Base-by-base conservation (phyloP, 805 yeast genomes). In the Saturnispora sekii region DNA sequence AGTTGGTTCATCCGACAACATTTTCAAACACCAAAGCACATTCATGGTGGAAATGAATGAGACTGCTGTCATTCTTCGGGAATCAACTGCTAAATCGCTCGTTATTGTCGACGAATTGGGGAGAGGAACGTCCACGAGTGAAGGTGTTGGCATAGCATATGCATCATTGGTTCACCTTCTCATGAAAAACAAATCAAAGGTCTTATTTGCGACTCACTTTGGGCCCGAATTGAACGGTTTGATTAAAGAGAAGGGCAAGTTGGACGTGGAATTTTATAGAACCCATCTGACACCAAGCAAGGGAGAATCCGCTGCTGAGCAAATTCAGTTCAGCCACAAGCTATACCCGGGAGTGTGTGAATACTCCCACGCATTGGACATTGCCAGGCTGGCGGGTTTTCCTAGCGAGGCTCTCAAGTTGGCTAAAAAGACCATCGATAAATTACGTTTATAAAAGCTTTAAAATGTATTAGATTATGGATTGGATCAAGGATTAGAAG, bases 41-140 rank as follows among this genome's bases (percentile, higher is more conserved):
- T 88, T 88, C 56, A 85, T 87, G 95, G 85, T 83, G 12, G 96
- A 88, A 55, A 86, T 88, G 95, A 70, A 80, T 34, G 96, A 88
- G 58, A 82, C 95, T 2, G 76, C 86, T 2, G 64, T 69, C 37
- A 86, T 88, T 32, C 59, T 88, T 32, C 66, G 73, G 33, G 73
- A 76, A 36, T 81, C 94, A 8, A 81, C 93, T 0, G 53, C 65
- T 1, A 65, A 71, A 32, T 85, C 96, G 0, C 64, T 88, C 49
- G 84, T 90, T 0, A 78, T 88, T 17, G 67, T 88, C 45, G 96
- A 88, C 61, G 96, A 88, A 56, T 78, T 88, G 17, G 96, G 96
- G 1, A 68, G 96, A 44, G 96, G 96, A 0, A 88, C 96, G 0
- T 82, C 94, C 45, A 81, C 86, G 0, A 68, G 67, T 42, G 96